Evolutionary conservation across 2,329 filamentous ascomycete species (phyloP).

Genomic region (Lasiodiplodia gonubiensis): DNA sequence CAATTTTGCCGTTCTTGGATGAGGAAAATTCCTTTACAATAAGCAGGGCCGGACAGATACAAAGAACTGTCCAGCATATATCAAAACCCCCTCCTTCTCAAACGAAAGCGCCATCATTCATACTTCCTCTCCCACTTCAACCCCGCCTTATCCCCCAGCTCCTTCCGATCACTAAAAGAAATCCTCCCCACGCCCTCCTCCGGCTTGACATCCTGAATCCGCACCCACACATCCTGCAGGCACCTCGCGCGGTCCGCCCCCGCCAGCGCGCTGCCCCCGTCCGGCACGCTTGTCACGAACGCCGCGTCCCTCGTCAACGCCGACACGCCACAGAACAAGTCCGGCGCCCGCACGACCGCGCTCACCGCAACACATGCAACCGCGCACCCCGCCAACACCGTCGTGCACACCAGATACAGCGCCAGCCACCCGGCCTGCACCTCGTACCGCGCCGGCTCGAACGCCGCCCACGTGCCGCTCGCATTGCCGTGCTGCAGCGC

Average conservation of each 20-base stretch:
- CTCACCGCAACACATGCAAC: conserved; percentile 27
- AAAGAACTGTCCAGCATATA: too few relatives aligned
- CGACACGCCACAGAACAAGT: conserved; percentile 31
- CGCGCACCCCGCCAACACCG: conserved; percentile 26
- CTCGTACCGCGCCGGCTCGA: not conserved
- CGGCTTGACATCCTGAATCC: conserved; percentile 33
- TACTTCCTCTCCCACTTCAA: not conserved
- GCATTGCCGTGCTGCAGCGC: not conserved
- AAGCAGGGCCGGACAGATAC: too few relatives aligned
- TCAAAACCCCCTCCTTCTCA: too few relatives aligned
- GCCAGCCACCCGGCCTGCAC: not conserved
- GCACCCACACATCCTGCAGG: conserved; percentile 30
- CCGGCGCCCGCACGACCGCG: conserved; percentile 15
- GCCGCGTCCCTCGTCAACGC: conserved; percentile 30
- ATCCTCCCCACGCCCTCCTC: conserved; percentile 30
- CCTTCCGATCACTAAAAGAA: conserved; percentile 26
- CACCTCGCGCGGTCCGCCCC: conserved; percentile 28
- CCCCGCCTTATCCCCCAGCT: not conserved
- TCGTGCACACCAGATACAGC: conserved; percentile 17
- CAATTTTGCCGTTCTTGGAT: too few relatives aligned
- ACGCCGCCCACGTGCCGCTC: conserved; percentile 1
- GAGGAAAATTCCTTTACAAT: too few relatives aligned
- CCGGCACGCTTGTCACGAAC: conserved; percentile 26
- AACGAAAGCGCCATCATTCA: too few relatives aligned
- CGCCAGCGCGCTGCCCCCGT: conserved; percentile 25